Evolutionary conservation across 2,329 filamentous ascomycete species (phyloP), one percentile per base, ranked within the genome.

Genomic region (Thelonectria blattea): DNA sequence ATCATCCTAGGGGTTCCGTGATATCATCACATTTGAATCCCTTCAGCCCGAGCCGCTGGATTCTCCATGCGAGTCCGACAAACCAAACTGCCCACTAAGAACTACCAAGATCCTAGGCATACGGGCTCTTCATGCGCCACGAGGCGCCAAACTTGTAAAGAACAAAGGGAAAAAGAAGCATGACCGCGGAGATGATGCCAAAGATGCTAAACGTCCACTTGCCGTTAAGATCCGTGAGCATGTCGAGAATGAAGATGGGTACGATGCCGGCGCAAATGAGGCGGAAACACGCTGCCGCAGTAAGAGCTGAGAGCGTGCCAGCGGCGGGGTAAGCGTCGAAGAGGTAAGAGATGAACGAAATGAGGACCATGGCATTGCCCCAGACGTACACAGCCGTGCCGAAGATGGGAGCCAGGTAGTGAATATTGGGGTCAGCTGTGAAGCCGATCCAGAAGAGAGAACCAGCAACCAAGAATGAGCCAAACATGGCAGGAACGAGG

Each of bases 361-460:
- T 47, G 20, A 47, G 56, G 12, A 42, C 56, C 49, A 58, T 52
- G 15, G 49, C 42, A 32, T 58, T 58, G 5, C 56, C 56, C 56
- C 56, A 58, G 42, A 47, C 56, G 42, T 58, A 58, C 20, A 52
- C 42, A 10, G 30, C 56, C 12, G 56, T 52, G 49, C 56, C 49
- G 34, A 39, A 58, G 56, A 58, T 58, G 56, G 56, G 56, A 11
- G 52, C 56, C 49, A 58, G 12, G 18, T 58, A 48, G 20, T 58
- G 56, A 53, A 53, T 17, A 2, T 7, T 53, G 15, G 56, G 56
- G 12, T 41, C 20, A 20, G 49, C 49, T 5, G 56, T 58, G 22
- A 58, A 58, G 22, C n/a, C 56, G 15, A 58, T 24, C 56, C 56
- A 58, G 56, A 58, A 58, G 42, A 58, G 56, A 49, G 56, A 52